Base-by-base conservation (phyloP, 805 yeast species). In the Sugiyamaella smithiae region DNA sequence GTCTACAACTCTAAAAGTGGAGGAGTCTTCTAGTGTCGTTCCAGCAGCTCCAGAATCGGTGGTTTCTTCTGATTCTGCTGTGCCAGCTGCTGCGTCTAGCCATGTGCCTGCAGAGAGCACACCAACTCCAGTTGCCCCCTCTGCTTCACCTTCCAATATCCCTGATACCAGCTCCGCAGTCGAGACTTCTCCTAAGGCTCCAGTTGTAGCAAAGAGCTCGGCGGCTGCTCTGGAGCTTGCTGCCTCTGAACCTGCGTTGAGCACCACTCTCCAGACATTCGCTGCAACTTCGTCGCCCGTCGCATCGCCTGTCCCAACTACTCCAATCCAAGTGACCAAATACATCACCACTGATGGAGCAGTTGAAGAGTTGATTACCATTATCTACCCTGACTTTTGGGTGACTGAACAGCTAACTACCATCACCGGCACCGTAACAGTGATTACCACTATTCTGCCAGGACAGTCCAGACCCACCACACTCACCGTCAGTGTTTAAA, bases 371-470 rank as follows among this genome's bases (percentile, higher is more conserved):
- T 17, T 46, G 5, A 26, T 40, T 24, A 46, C 44, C 17, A n/a
- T 37, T 23, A 29, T 22, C 14, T 8, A n/a, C 36, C 45, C 45
- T n/a, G 42, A 38, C 19, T 24, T 37, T 9, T 45, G 25, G 16
- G 17, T 25, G 20, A 45, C 49, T n/a, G 24, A 40, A 19, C 22
- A 36, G 14, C 12, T 22, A 11, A 40, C 49, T 12, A 22, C 49
- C 3, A 19, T 19, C 29, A 45, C 49, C 12, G 45, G 33, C 35
- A 45, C 42, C n/a, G 33, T 37, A 17, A 36, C 41, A 7, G 31
- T 43, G 12, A 31, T 16, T 8, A 42, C 40, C 12, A 37, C 40
- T 7, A 16, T 37, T n/a, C n/a, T n/a, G n/a, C n/a, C n/a, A n/a
- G n/a, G n/a, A n/a, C n/a, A n/a, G n/a, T n/a, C n/a, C n/a, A n/a